phyloP scores from a whole-genome alignment of 345 rosid genomes.

The Acer negundo region DNA sequence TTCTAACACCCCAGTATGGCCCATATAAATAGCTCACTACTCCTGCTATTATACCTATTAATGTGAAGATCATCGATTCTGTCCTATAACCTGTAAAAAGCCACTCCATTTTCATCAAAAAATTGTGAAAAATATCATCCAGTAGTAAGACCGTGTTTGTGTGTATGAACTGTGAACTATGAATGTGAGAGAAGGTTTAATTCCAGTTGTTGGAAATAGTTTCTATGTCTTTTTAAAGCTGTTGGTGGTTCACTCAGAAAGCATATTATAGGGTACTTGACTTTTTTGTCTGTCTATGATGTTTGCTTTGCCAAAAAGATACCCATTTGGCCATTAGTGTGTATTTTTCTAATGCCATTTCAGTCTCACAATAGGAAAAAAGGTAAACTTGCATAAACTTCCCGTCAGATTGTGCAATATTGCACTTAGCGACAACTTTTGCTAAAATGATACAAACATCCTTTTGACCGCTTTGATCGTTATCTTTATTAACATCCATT shows the following conservation, averaged over 20 bases:
- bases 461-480: too few relatives aligned
- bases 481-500: too few relatives aligned
- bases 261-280: constrained; percentile 28
- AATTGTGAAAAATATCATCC: neutral
- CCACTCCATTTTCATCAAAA: constrained; percentile 17
- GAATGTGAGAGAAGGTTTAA: neutral
- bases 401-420: too few relatives aligned
- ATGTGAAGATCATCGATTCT: constrained; percentile 25
- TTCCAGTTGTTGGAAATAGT: neutral
- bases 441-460: too few relatives aligned
- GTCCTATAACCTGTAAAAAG: neutral
- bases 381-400: too few relatives aligned
- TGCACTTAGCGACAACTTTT: too few relatives aligned
- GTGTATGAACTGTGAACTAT: neutral
- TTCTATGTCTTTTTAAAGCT: neutral
- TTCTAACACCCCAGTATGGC: constrained; percentile 62
- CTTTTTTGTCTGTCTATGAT: neutral
- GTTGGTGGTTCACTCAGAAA: neutral
- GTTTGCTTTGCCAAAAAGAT: neutral
- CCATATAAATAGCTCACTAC: constrained; percentile 50
- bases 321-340: neutral
- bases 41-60: constrained; percentile 29
- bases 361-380: too few relatives aligned
- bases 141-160: neutral
- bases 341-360: too few relatives aligned